Percentiles rank a stretch among this genome's conserved stretches.
Conservation (phyloP, 768 basidiomycete genomes). For the Leccinum boreale region DNA sequence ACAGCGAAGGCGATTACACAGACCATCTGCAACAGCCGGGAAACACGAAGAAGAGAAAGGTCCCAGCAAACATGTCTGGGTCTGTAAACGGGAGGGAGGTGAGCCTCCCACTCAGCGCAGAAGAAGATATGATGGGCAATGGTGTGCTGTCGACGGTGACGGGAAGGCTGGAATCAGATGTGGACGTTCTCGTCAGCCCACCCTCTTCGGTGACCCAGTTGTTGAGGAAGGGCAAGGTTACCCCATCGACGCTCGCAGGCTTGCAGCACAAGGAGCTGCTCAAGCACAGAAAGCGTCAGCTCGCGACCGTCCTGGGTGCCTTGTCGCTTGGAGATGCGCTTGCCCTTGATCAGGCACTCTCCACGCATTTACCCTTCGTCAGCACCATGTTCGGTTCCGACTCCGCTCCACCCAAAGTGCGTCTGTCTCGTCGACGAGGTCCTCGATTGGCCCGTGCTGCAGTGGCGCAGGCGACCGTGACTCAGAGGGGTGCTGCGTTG, state of each 20-base stretch:
- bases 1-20: slow-evolving; percentile 57
- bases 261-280: slow-evolving; percentile 75
- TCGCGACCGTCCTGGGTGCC: slow-evolving; percentile 66
- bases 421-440: slow-evolving; percentile 53
- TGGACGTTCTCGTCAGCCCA: slow-evolving; percentile 19
- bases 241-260: slow-evolving; percentile 62
- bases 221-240: slow-evolving; percentile 44
- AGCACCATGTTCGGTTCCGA: slow-evolving; percentile 35
- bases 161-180: slow-evolving; percentile 24
- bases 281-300: slow-evolving; percentile 63
- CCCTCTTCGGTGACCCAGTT: slow-evolving; percentile 19
- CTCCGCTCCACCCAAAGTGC: slow-evolving; percentile 36
- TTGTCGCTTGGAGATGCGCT: slow-evolving; percentile 65
- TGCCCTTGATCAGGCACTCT: slow-evolving; percentile 76
- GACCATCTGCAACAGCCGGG: slow-evolving; percentile 74
- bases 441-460: slow-evolving; percentile 50
- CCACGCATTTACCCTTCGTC: slow-evolving; percentile 37
- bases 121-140: slow-evolving; percentile 37
- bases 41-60: slow-evolving; percentile 88
- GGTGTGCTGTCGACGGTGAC: slow-evolving; percentile 19
- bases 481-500: slow-evolving; percentile 38
- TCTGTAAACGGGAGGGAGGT: slow-evolving; percentile 41
- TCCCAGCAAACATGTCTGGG: slow-evolving; percentile 59
- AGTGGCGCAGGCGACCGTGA: slow-evolving; percentile 17
- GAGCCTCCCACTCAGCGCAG: slow-evolving; percentile 40